Evolutionary conservation across 1,139 yeast species (phyloP), one percentile per base, ranked within the genome.

Genomic region (Magnusiomyces suaveolens): DNA sequence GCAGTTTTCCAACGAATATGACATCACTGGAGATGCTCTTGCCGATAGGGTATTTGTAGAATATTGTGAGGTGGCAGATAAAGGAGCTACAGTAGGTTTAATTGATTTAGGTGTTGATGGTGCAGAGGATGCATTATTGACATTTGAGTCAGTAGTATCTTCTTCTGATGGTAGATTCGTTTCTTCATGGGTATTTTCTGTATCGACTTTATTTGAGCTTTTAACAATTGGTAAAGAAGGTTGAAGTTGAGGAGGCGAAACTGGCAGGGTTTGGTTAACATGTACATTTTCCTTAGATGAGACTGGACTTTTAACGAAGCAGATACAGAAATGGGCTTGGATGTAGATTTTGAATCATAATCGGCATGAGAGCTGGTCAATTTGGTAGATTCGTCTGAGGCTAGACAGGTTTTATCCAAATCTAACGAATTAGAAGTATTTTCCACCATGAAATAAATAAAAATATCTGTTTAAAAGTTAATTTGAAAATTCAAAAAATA

Each of bases 1-100:
- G 32, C 53, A 53, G 26, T 53, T 51, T 46, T 56, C 58, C 10
- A 56, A 48, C 21, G 58, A 51, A 24, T 32, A 48, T 10, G 50
- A 48, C 2, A 23, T 36, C 4, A 36, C 32, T 21, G 50, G 50
- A 2, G 50, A 48, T 32, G 18, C 21, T 2, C 16, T 24, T 3
- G 50, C 29, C 3, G 50, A 33, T 2, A 36, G 21, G 3, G 32
- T 36, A 23, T 48, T 33, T 32, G 29, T 36, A 14, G 50, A 48
- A 20, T 48, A 48, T 21, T 48, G 50, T n/a, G 50, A 48, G 21
- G 50, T 48, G 21, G 43, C 50, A 12, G 50, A 48, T 33, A 48
- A 24, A 33, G 50, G 43, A 12, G 43, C 32, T 26, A n/a, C n/a
- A n/a, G 43, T 12, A 4, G 43, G 43, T 38, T 12, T 18, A 38